Evolutionary conservation across 257 asterid species (phyloP).

Genomic region (Rauvolfia tetraphylla): DNA sequence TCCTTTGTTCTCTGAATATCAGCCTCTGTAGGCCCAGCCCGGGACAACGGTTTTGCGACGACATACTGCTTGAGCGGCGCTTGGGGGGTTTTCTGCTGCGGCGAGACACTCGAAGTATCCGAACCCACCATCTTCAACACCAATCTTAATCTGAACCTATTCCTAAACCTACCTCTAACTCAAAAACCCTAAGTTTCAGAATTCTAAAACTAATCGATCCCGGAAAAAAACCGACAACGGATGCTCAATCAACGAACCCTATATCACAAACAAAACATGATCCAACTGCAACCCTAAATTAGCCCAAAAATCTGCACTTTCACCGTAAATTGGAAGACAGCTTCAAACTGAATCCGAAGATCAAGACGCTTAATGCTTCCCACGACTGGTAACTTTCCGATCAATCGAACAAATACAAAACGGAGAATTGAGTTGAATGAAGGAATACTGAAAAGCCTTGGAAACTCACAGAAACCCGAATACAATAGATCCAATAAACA

Average conservation of each 20-base stretch:
- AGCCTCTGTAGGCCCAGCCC: slow-evolving; percentile 61
- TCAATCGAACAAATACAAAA: background rate
- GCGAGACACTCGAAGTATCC: slow-evolving; percentile 10
- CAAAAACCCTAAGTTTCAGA: background rate
- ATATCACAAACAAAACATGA: background rate
- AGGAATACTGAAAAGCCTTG: background rate
- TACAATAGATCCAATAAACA: slow-evolving; percentile 1
- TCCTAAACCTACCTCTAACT: background rate
- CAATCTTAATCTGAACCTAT: slow-evolving; percentile 10
- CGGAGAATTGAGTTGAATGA: slow-evolving; percentile 10
- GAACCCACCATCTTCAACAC: slow-evolving; percentile 21
- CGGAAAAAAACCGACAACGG: background rate
- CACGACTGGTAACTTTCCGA: background rate
- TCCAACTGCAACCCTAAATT: background rate
- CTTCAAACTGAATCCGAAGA: slow-evolving; percentile 12
- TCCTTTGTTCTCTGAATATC: slow-evolving; percentile 60
- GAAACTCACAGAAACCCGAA: background rate
- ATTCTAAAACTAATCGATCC: background rate
- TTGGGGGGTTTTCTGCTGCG: slow-evolving; percentile 3
- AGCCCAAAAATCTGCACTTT: background rate
- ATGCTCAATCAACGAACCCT: slow-evolving; percentile 3
- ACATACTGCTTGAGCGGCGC: slow-evolving; percentile 58
- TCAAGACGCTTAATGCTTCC: background rate
- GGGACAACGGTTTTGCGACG: slow-evolving; percentile 71
- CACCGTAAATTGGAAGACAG: background rate